Evolutionary conservation across 352 stramenopile species (phyloP).

Genomic region (Pythium volutum): DNA sequence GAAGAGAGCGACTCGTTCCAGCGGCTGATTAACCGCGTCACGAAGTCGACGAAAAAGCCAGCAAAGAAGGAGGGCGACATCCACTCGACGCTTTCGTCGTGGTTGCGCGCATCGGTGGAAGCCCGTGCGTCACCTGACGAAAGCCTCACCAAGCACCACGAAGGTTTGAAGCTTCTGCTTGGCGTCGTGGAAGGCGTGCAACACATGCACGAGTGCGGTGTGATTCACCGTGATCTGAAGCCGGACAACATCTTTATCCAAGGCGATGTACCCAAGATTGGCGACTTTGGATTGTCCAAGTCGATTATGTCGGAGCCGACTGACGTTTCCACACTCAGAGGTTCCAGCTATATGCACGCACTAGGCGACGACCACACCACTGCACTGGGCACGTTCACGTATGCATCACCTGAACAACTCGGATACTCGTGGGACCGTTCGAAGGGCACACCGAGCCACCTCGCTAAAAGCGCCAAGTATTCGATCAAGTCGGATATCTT

Average conservation of each 20-base stretch:
- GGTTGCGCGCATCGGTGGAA: constrained; percentile 65
- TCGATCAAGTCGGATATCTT: constrained; percentile 87
- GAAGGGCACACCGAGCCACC: constrained; percentile 31
- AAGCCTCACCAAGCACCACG: constrained; percentile 41
- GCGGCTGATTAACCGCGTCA: constrained; percentile 40
- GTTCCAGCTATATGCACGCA: not conserved
- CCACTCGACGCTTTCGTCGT: constrained; percentile 62
- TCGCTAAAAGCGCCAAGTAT: constrained; percentile 72
- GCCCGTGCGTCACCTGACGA: constrained; percentile 28
- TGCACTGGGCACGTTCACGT: constrained; percentile 77
- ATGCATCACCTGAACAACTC: constrained; percentile 85
- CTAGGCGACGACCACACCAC: constrained; percentile 60
- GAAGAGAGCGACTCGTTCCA: constrained; percentile 28
- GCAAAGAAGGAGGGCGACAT: not conserved
- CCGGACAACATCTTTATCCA: constrained; percentile 35
- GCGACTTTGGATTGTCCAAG: constrained; percentile 36
- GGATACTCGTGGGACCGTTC: constrained; percentile 53
- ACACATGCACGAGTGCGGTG: constrained; percentile 62
- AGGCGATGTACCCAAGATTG: constrained; percentile 29
- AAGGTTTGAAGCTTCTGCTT: constrained; percentile 62
- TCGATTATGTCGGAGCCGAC: constrained; percentile 24
- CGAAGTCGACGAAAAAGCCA: constrained; percentile 16
- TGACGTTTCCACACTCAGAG: not conserved
- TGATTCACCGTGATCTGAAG: constrained; percentile 35
- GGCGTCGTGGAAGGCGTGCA: constrained; percentile 64